Base-by-base conservation (phyloP, 768 basidiomycete genomes). In the Serendipita vermifera region DNA sequence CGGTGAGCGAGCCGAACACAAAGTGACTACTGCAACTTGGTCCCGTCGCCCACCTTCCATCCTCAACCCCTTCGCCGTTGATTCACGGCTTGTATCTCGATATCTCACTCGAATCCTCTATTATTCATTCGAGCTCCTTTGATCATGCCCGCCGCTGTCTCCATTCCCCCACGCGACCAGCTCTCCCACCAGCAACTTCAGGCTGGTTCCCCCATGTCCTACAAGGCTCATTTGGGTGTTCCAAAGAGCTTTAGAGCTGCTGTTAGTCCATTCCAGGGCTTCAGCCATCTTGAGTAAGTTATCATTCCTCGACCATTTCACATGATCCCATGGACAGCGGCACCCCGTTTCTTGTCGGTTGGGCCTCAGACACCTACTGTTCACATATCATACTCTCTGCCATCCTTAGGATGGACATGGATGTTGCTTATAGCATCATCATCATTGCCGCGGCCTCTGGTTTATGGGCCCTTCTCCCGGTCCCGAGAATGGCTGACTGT, bases 161-260 rank as follows among this genome's bases (percentile, higher is more conserved):
- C 46, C 9, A 51, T 51, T 31, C 46, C 46, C 24, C 46, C 27
- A 15, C 46, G 46, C 46, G 46, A 51, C 24, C 46, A 51, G 27
- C 24, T 51, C 27, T 15, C 22, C 24, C 24, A 20, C 22, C 46
- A 22, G 46, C 27, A 22, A n/a, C 46, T 11, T n/a, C 46, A 51
- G 27, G 46, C 46, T 31, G 46, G 29, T 22, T 51, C 46, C 29
- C 46, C 46, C 17, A 51, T 51, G 46, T 51, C 46, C 29, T 51
- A 27, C 27, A 22, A 31, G 46, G 32, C 46, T 31, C n/a, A 22
- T 20, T 31, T 51, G 9, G 46, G 15, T 15, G 46, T 51, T 51
- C 46, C 46, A 51, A 51, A 51, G 46, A 51, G 46, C 46, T 51
- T 51, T 31, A 22, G 46, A 7, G 32, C 46, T 11, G 46, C 24